phyloP scores from a whole-genome alignment of 2,329 filamentous ascomycete genomes.

The Fusarium newnesense region DNA sequence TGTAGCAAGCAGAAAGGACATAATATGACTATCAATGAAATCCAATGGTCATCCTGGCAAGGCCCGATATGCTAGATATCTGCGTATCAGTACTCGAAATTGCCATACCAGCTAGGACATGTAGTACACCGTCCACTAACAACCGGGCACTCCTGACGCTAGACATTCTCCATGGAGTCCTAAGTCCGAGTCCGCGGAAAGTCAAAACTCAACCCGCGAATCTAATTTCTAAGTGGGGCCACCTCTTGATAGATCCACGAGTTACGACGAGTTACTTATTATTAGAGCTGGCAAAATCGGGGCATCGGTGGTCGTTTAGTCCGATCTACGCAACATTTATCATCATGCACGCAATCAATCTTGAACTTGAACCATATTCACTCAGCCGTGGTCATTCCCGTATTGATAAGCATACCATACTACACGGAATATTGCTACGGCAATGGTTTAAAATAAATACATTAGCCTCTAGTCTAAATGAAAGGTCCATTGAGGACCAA shows the following conservation, averaged over 20 bases:
- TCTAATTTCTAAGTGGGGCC: not conserved
- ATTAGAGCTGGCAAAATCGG: not conserved
- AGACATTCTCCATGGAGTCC: not conserved
- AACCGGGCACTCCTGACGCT: rapidly evolving
- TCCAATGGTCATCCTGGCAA: not conserved
- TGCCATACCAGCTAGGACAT: not conserved
- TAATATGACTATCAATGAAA: not conserved
- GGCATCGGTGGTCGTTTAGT: not conserved
- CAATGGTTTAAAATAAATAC: not conserved
- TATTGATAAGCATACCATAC: not conserved
- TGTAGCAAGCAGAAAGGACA: not conserved
- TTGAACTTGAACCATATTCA: not conserved
- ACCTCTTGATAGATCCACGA: not conserved
- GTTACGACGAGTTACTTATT: not conserved
- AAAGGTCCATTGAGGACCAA: not conserved
- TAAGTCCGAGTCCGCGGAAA: not conserved
- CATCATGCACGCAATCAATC: not conserved
- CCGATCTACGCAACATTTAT: not conserved
- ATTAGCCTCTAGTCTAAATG: too few species aligned
- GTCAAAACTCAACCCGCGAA: not conserved
- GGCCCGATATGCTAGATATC: not conserved
- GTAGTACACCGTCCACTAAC: not conserved
- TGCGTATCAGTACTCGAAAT: not conserved
- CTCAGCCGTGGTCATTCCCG: not conserved
- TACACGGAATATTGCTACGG: not conserved